phyloP scores from a whole-genome alignment of 75 land plant genomes.

The Chamaecyparis obtusa region DNA sequence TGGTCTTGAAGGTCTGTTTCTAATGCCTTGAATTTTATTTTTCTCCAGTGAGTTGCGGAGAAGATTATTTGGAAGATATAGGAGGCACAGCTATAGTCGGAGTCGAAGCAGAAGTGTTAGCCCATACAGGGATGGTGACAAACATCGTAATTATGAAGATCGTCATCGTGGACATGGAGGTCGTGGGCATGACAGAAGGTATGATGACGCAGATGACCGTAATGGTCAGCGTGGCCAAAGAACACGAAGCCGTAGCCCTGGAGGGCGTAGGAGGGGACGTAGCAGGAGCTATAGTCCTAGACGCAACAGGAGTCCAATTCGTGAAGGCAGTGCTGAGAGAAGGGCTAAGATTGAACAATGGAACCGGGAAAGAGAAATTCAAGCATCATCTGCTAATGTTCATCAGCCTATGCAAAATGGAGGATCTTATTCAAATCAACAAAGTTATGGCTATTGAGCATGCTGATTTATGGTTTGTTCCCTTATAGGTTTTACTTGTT shows the following conservation, averaged over 20 bases:
- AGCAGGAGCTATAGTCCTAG: slow-evolving; percentile 26
- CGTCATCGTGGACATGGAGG: slow-evolving; percentile 19
- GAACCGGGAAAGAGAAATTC: slow-evolving; percentile 40
- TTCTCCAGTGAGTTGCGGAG: slow-evolving; percentile 27
- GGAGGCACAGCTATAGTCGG: slow-evolving; percentile 27
- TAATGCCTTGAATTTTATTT: not conserved
- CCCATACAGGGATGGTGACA: slow-evolving; percentile 24
- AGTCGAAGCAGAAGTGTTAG: slow-evolving; percentile 28
- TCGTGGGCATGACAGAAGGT: slow-evolving; percentile 27
- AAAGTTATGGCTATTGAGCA: not conserved
- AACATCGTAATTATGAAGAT: slow-evolving; percentile 18
- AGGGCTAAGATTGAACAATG: slow-evolving; percentile 43
- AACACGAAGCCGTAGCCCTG: slow-evolving; percentile 16
- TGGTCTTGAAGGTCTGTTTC: not conserved
- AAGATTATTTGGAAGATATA: slow-evolving; percentile 31
- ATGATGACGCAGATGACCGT: slow-evolving; percentile 19
- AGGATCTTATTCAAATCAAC: slow-evolving; percentile 7
- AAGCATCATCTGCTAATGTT: slow-evolving; percentile 7
- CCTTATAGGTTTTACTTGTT: not conserved
- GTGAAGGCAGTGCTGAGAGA: slow-evolving; percentile 43
- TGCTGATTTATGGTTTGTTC: not conserved
- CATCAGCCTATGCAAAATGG: slow-evolving; percentile 3
- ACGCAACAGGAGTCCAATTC: slow-evolving; percentile 27
- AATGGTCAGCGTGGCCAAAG: slow-evolving; percentile 26
- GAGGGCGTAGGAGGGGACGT: slow-evolving; percentile 7